Base-by-base conservation (phyloP, 208 protist genomes). In the Acanthamoeba royreba region DNA sequence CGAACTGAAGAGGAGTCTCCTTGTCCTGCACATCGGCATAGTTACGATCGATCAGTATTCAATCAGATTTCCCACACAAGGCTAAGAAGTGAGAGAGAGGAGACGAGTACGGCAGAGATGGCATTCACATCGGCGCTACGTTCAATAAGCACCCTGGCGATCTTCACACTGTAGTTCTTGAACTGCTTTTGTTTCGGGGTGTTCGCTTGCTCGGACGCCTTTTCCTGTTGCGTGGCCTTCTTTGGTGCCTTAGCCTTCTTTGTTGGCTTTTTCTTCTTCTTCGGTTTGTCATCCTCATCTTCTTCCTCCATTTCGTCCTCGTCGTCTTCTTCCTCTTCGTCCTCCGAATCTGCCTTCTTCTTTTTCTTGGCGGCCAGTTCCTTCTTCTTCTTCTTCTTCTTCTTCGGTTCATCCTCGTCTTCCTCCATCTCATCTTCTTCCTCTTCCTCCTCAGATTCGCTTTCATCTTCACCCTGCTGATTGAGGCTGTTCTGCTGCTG, bases 41-140 rank as follows among this genome's bases (percentile, higher is more conserved):
- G 77, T 88, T 13, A 45, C 25, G 2, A n/a, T n/a, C n/a, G n/a
- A n/a, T n/a, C n/a, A n/a, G n/a, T n/a, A n/a, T n/a, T n/a, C n/a
- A n/a, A n/a, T n/a, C n/a, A n/a, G n/a, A n/a, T n/a, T n/a, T n/a
- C n/a, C n/a, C n/a, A n/a, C n/a, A n/a, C n/a, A n/a, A n/a, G n/a
- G n/a, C n/a, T n/a, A n/a, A n/a, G 63, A 8, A 83, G 13, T 87
- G 92, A 93, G 1, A 94, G 28, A 79, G 93, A 89, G 33, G 93
- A 93, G 0, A 11, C 3, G 28, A 69, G 74, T 9, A 79, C 28
- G 19, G 85, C 89, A 15, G 92, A 86, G 0, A 31, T 9, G 2
- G 28, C 7, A 53, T 95, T 94, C 0, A 94, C 31, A 28, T 94
- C 40, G 0, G 92, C 92, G 28, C 92, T 85, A 9, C 93, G 38